These are phyloP conservation scores for Fagopyrum esculentum DNA, from an alignment of 148 eudicot species.

Conservation along the genomic window DNA sequence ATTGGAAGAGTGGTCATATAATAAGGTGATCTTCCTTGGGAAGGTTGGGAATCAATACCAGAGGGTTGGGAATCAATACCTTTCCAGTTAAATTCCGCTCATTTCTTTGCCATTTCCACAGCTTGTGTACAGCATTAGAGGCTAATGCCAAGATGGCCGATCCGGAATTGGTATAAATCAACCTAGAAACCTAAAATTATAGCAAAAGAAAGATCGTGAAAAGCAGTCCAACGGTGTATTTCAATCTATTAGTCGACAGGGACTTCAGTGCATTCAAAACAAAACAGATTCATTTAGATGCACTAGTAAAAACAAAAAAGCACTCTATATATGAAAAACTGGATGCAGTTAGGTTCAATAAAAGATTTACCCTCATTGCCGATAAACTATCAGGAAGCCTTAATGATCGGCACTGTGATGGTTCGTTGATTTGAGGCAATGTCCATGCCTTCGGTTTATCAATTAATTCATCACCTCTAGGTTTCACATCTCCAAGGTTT, in stretches of 20 bases:
- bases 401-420: conserved; percentile 71
- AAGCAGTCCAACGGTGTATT: neutral
- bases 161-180: conserved; percentile 85
- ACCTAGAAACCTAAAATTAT: conserved; percentile 54
- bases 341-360: neutral
- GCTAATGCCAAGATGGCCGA: conserved; percentile 67
- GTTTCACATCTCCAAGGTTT: conserved; percentile 52
- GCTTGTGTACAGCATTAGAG: conserved; percentile 74
- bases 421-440: conserved; percentile 56
- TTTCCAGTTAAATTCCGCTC: conserved; percentile 53
- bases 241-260: neutral
- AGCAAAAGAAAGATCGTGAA: conserved; percentile 3
- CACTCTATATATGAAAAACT: neutral
- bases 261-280: neutral
- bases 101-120: conserved; percentile 84
- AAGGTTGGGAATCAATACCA: conserved; percentile 33
- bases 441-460: conserved; percentile 74
- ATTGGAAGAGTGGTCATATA: neutral
- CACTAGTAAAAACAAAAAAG: neutral
- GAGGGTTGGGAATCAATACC: conserved; percentile 35
- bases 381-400: conserved; percentile 69
- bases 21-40: too few species aligned
- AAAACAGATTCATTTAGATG: neutral
- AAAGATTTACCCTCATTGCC: conserved; percentile 50
- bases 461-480: conserved; percentile 54